These are phyloP conservation scores for Thelonectria discophora DNA, from an alignment of 2,329 filamentous ascomycete species.

Conservation along the genomic window DNA sequence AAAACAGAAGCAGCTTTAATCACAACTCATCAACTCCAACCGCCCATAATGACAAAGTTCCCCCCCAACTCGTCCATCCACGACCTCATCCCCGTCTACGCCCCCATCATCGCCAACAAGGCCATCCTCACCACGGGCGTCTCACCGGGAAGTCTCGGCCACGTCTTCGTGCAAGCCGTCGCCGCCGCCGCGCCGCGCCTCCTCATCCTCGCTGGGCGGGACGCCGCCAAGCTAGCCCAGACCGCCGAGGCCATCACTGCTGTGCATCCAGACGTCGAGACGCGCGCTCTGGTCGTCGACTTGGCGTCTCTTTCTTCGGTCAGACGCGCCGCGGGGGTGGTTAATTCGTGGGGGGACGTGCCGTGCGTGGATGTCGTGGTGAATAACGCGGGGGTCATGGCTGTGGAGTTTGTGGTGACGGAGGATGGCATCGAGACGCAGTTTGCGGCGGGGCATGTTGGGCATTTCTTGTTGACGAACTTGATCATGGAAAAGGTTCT, in stretches of 20 bases:
- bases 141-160: conserved; percentile 51
- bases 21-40: background rate
- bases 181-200: conserved; percentile 51
- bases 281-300: conserved; percentile 49
- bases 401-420: conserved; percentile 40
- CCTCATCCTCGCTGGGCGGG: conserved; percentile 59
- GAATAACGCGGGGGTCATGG: conserved; percentile 57
- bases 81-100: conserved; percentile 43
- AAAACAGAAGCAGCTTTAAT: too few species aligned
- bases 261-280: conserved; percentile 45
- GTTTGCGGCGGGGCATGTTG: conserved; percentile 56
- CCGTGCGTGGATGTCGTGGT: conserved; percentile 52
- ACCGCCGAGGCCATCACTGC: conserved; percentile 49
- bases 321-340: conserved; percentile 48
- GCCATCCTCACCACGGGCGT: conserved; percentile 55
- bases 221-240: conserved; percentile 49
- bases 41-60: conserved; percentile 21
- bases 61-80: conserved; percentile 35
- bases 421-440: conserved; percentile 54
- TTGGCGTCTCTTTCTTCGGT: conserved; percentile 52
- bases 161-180: conserved; percentile 48
- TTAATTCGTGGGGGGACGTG: conserved; percentile 47
- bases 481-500: conserved; percentile 55
- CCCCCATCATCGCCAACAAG: conserved; percentile 47
- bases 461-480: conserved; percentile 57